Percentiles rank a stretch among this genome's conserved stretches.
These are phyloP conservation scores for Annulohypoxylon stygium DNA, from an alignment of 495 filamentous ascomycete genomes.

Conservation along the genomic window DNA sequence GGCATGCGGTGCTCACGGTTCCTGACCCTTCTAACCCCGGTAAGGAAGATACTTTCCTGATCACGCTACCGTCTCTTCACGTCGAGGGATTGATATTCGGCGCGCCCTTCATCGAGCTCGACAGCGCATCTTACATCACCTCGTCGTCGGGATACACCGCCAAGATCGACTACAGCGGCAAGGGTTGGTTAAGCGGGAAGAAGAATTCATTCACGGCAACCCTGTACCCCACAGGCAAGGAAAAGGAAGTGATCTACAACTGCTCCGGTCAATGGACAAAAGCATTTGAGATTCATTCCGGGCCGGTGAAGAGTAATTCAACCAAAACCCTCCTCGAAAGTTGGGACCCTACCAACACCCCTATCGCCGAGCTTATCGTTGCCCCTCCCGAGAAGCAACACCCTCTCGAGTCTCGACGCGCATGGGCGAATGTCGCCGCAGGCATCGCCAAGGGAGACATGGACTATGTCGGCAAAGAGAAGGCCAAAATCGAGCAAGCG, in stretches of 20 bases:
- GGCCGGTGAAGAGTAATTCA: conserved; percentile 72
- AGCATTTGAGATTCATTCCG: conserved; percentile 80
- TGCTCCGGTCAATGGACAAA: conserved; percentile 94
- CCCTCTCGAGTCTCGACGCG: conserved; percentile 85
- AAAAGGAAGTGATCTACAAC: conserved; percentile 86
- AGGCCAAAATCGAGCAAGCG: conserved; percentile 89
- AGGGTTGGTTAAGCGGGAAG: conserved; percentile 94
- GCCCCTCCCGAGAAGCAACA: conserved; percentile 85
- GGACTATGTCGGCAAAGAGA: conserved; percentile 80
- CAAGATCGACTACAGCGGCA: conserved; percentile 91
- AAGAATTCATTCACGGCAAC: conserved; percentile 90
- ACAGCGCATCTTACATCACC: conserved; percentile 82
- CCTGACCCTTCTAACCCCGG: conserved; percentile 65
- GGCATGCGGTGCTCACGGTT: conserved; percentile 87
- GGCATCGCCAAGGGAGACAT: conserved; percentile 86
- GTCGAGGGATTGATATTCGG: conserved; percentile 95
- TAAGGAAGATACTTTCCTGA: conserved; percentile 79
- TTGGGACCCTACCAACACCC: conserved; percentile 72
- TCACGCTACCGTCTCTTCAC: conserved; percentile 92
- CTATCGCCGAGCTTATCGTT: conserved; percentile 77
- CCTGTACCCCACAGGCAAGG: conserved; percentile 79
- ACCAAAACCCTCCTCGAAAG: conserved; percentile 68
- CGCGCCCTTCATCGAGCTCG: conserved; percentile 90
- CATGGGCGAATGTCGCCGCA: conserved; percentile 86
- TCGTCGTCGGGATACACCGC: conserved; percentile 90